phyloP scores from a whole-genome alignment of 805 yeast genomes.

The Candida michaelii region DNA sequence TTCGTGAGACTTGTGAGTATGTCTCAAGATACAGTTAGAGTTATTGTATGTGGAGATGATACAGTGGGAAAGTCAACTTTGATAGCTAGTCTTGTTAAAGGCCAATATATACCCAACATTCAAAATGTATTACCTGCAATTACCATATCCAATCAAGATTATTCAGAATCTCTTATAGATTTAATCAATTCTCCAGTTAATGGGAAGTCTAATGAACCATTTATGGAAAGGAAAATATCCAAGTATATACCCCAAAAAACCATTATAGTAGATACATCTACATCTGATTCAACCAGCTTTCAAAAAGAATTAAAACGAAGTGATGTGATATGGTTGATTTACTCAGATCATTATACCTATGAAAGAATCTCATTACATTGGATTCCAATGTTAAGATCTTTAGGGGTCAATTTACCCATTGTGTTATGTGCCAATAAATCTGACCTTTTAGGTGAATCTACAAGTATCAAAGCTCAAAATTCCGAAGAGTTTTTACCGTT shows the following conservation, averaged over 20 bases:
- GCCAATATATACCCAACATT: conserved; percentile 71
- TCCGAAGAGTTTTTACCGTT: conserved; percentile 85
- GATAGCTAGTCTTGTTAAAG: conserved; percentile 79
- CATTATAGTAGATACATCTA: conserved; percentile 75
- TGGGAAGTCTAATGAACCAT: conserved; percentile 7
- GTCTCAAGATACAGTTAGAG: conserved; percentile 50
- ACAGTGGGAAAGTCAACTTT: conserved; percentile 84
- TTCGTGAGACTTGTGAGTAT: no score
- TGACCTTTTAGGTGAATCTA: conserved; percentile 48
- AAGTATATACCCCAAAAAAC: conserved; percentile 49
- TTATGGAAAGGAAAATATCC: conserved; percentile 22
- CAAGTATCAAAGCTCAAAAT: conserved; percentile 39
- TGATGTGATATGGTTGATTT: conserved; percentile 92
- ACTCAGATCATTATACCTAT: conserved; percentile 90
- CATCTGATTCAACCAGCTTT: conserved; percentile 59
- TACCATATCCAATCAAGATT: conserved; percentile 66
- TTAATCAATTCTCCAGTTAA: conserved; percentile 15
- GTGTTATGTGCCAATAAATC: conserved; percentile 84
- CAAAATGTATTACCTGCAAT: conserved; percentile 82
- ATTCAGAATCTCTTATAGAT: conserved; percentile 44
- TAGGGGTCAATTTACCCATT: conserved; percentile 94
- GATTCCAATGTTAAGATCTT: conserved; percentile 89
- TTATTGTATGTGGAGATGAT: conserved; percentile 93
- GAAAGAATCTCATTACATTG: conserved; percentile 90
- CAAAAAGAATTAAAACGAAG: conserved; percentile 79